These are phyloP conservation scores for Trichophyton schoenleinii DNA, from an alignment of 2,329 filamentous ascomycete species.

Conservation along the genomic window DNA sequence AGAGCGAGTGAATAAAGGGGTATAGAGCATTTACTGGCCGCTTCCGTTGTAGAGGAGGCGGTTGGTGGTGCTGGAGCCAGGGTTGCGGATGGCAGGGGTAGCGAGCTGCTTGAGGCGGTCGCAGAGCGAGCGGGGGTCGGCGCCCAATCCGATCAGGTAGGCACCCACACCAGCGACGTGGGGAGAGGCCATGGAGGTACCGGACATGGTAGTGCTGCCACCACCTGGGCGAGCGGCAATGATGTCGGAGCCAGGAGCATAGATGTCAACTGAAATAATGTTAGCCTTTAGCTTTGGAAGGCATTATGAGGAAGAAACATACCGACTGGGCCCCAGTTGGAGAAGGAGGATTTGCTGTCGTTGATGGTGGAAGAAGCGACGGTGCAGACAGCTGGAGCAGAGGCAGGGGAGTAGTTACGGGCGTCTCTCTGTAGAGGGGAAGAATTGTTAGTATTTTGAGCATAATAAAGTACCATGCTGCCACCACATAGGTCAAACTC, in stretches of 20 bases:
- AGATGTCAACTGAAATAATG: conserved; percentile 39
- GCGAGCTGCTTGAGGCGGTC: conserved; percentile 44
- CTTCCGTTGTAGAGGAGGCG: conserved; percentile 21
- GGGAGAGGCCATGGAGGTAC: conserved; percentile 28
- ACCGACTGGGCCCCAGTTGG: conserved; percentile 32
- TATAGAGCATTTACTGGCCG: not conserved
- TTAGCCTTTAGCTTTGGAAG: conserved; percentile 15
- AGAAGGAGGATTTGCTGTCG: conserved; percentile 29
- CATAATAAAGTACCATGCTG: not conserved
- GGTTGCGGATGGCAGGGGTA: conserved; percentile 16
- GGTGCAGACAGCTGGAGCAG: conserved; percentile 28
- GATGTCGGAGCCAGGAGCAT: conserved; percentile 44
- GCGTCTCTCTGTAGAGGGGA: conserved; percentile 19
- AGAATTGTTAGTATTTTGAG: not conserved
- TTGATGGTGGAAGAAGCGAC: conserved; percentile 28
- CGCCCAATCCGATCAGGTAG: conserved; percentile 31
- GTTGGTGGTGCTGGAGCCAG: conserved; percentile 17
- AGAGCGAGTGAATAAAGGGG: not conserved
- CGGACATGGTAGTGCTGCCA: conserved; percentile 34
- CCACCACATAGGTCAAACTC: conserved; percentile 5
- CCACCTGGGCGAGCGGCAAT: conserved; percentile 38
- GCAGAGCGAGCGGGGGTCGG: conserved; percentile 35
- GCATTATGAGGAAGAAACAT: not conserved
- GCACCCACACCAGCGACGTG: conserved; percentile 44
- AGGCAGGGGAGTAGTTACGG: conserved; percentile 27